These are phyloP conservation scores for Cucurbita ficifolia DNA, from an alignment of 306 rosid species.

Conservation along the genomic window DNA sequence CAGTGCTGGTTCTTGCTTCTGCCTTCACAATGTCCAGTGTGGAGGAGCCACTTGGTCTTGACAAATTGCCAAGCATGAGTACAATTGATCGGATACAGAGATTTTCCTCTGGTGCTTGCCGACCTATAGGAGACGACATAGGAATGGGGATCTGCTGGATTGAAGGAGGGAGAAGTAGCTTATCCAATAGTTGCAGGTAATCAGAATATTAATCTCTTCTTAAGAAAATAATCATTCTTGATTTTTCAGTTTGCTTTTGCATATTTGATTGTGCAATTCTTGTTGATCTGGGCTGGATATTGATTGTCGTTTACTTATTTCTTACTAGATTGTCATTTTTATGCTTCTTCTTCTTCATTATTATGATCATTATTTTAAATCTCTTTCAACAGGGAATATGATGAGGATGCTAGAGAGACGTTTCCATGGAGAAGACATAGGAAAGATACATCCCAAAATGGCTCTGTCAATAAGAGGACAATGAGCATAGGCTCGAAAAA, in stretches of 20 bases:
- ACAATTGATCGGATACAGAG: conserved; percentile 63
- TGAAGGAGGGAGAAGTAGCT: conserved; percentile 64
- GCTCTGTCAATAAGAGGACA: conserved; percentile 28
- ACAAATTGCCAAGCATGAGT: conserved; percentile 77
- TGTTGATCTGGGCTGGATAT: background rate
- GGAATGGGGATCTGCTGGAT: conserved; percentile 68
- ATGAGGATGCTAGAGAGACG: conserved; percentile 31
- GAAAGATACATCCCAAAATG: conserved; percentile 27
- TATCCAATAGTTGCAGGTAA: conserved; percentile 63
- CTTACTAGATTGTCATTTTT: background rate
- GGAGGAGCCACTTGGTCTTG: conserved; percentile 86
- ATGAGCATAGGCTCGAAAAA: conserved; percentile 24
- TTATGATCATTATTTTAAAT: too few species aligned
- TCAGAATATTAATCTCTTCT: conserved; percentile 4
- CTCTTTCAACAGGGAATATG: conserved; percentile 40
- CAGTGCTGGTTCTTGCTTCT: conserved; percentile 30
- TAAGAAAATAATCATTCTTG: background rate
- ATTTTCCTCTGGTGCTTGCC: conserved; percentile 63
- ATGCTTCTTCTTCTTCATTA: too few species aligned
- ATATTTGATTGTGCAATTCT: background rate
- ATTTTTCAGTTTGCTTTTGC: background rate
- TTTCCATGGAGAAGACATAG: conserved; percentile 66
- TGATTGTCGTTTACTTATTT: background rate
- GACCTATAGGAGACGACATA: conserved; percentile 45
- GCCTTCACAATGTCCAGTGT: conserved; percentile 62